Percentiles rank a stretch among this genome's conserved stretches.
Conservation (phyloP, 148 eudicot species). For the Cornus kousa region DNA sequence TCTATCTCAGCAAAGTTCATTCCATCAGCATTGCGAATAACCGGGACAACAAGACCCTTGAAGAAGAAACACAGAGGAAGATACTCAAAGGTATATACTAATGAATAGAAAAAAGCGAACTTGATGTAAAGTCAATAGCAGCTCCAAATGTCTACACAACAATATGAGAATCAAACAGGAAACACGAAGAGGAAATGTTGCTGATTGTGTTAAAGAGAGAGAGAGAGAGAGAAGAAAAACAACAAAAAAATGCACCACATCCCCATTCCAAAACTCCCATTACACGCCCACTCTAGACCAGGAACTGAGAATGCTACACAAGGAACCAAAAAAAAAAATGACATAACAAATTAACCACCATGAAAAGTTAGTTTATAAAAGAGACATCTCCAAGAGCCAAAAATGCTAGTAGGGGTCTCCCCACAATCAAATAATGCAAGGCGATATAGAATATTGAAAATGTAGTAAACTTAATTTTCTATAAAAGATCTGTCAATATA, state of each 20-base stretch:
- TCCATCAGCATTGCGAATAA: constrained; percentile 39
- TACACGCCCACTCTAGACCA: not conserved
- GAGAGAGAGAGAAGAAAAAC: not conserved
- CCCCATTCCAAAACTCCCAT: not conserved
- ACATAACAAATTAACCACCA: not conserved
- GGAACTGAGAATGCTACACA: not conserved
- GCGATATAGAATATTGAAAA: too few species aligned
- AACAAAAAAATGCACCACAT: not conserved
- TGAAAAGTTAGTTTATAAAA: not conserved
- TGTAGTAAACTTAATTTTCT: too few species aligned
- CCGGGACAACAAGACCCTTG: constrained; percentile 56
- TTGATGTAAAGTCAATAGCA: not conserved
- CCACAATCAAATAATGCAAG: not conserved
- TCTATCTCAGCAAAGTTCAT: constrained; percentile 59
- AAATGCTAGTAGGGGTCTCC: too few species aligned
- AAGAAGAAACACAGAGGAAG: not conserved
- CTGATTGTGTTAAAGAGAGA: not conserved
- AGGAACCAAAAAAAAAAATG: not conserved
- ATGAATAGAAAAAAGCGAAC: not conserved
- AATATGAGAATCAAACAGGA: not conserved
- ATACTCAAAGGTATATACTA: not conserved
- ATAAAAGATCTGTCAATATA: too few species aligned
- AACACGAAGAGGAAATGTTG: not conserved
- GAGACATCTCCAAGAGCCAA: not conserved
- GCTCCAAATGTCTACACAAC: not conserved